Base-by-base conservation (phyloP, 345 rosid species). In the Lepidium sativum region DNA sequence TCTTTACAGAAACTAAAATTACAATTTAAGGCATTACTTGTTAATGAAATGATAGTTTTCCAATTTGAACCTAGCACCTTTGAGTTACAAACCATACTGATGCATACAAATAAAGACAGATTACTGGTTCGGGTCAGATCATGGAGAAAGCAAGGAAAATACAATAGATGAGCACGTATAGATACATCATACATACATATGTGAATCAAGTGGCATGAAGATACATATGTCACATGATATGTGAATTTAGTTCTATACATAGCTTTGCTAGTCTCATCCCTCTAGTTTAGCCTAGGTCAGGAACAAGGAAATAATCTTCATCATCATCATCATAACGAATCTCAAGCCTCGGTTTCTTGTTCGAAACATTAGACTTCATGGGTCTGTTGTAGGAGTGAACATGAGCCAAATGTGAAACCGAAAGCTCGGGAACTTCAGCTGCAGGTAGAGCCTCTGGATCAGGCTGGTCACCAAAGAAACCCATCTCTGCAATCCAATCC, bases 341-440 rank as follows among this genome's bases (percentile, higher is more conserved):
- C 61, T 84, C 92, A 8, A 89, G 65, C 77, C 98, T 82, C 1
- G 90, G 88, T 71, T 84, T 92, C 91, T 92, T 92, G 55, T 79
- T 51, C 2, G 92, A 71, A 69, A 78, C 68, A 73, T 55, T 72
- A 47, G 71, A 73, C 65, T 80, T 89, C 73, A 77, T 48, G 27
- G 84, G 75, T 74, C 83, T 82, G 66, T 65, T 67, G 35, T 85
- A 61, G 61, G 70, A 15, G 54, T 64, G 67, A 27, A 23, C 45
- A 70, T 74, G 74, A 75, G 53, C 53, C 35, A 75, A 17, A 68
- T 78, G 81, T 1, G 81, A 49, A 16, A 79, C 69, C 1, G 88
- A 82, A 60, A 92, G 83, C 54, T 92, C 89, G 15, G 98, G 98
- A 43, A 92, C 98, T 80, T 92, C 86, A 20, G 97, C 97, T 21